phyloP scores from a whole-genome alignment of 2,329 filamentous ascomycete genomes.

The Fusarium subtropicale region DNA sequence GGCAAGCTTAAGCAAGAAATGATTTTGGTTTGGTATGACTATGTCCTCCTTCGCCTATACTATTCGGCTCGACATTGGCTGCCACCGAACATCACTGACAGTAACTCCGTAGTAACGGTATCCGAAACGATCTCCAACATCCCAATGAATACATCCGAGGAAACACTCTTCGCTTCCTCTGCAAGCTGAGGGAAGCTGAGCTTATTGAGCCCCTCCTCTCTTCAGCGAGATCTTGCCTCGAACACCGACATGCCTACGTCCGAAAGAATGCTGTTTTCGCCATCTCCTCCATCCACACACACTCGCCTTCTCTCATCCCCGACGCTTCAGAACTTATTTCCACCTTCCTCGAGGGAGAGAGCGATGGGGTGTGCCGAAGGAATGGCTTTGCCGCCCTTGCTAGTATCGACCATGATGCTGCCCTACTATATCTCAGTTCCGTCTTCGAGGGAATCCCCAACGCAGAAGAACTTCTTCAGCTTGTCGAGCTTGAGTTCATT shows the following conservation, averaged over 20 bases:
- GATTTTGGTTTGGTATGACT: conserved; percentile 90
- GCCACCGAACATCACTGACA: conserved; percentile 21
- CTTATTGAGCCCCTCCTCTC: conserved; percentile 96
- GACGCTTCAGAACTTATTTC: conserved; percentile 94
- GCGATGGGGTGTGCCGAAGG: conserved; percentile 94
- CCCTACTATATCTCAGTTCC: conserved; percentile 85
- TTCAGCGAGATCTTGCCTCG: conserved; percentile 89
- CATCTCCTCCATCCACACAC: conserved; percentile 89
- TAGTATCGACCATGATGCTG: conserved; percentile 93
- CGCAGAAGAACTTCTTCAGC: conserved; percentile 90
- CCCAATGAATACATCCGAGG: conserved; percentile 98
- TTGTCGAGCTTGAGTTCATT: conserved; percentile 97
- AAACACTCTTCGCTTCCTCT: conserved; percentile 97
- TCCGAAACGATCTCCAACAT: conserved; percentile 96
- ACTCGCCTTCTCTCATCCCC: conserved; percentile 91
- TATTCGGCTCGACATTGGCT: background rate
- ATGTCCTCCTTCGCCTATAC: conserved; percentile 3
- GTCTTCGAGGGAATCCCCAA: conserved; percentile 96
- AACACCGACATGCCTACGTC: conserved; percentile 97
- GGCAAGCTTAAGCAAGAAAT: conserved; percentile 99
- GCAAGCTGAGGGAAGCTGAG: conserved; percentile 94
- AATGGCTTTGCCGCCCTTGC: conserved; percentile 95
- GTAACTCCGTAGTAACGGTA: conserved; percentile 80
- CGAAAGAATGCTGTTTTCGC: conserved; percentile 98
- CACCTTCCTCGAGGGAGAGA: conserved; percentile 89